Evolutionary conservation across 805 yeast genomes (phyloP).

Genomic region (Geotrichum ghanense): DNA sequence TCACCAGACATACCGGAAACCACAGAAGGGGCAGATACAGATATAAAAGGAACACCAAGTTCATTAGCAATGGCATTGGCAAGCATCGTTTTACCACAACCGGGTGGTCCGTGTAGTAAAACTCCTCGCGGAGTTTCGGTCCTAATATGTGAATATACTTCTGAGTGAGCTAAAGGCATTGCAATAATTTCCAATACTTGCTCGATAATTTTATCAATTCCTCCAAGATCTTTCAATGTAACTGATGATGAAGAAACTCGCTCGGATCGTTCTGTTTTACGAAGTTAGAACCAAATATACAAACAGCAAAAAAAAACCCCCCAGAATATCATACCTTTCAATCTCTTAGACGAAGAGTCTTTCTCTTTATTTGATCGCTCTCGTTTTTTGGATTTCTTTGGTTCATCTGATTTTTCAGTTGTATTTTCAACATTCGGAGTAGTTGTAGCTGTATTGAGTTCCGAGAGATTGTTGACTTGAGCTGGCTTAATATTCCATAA

Average conservation of each 20-base stretch:
- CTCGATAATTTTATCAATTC: slow-evolving; percentile 73
- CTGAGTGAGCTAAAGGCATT: slow-evolving; percentile 88
- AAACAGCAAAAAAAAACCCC: slow-evolving; percentile 15
- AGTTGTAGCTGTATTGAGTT: background rate
- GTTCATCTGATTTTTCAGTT: background rate
- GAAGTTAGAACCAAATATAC: slow-evolving; percentile 19
- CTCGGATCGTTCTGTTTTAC: slow-evolving; percentile 46
- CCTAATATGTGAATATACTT: slow-evolving; percentile 75
- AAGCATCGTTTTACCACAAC: slow-evolving; percentile 94
- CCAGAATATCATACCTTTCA: slow-evolving; percentile 24
- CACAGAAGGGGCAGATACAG: slow-evolving; percentile 87
- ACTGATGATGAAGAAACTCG: slow-evolving; percentile 42
- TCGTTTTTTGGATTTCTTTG: slow-evolving; percentile 6
- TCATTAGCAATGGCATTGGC: slow-evolving; percentile 97
- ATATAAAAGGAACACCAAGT: slow-evolving; percentile 82
- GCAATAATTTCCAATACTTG: slow-evolving; percentile 87
- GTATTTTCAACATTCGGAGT: background rate
- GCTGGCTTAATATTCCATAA: slow-evolving; percentile 41
- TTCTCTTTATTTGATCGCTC: slow-evolving; percentile 8
- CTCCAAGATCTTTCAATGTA: slow-evolving; percentile 71
- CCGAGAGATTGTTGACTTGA: slow-evolving; percentile 1
- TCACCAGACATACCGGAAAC: slow-evolving; percentile 99
- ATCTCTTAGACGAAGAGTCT: slow-evolving; percentile 27
- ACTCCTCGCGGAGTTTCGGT: slow-evolving; percentile 95
- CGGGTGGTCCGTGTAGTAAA: slow-evolving; percentile 94